phyloP scores from a whole-genome alignment of 1,284 basidiomycete genomes.

The Irpex sp. region DNA sequence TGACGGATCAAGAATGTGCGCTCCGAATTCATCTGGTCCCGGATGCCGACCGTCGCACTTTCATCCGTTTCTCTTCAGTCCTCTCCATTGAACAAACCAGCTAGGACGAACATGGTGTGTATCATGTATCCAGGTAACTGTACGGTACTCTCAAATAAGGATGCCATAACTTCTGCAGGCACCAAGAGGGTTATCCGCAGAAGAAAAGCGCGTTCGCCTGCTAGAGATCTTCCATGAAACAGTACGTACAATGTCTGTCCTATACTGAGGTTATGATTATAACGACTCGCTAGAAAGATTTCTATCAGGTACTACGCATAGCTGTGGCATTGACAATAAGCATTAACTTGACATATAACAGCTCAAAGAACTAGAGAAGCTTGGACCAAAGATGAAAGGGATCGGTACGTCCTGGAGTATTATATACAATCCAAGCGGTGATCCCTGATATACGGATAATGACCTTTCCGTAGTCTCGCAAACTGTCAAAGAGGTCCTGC shows the following conservation, averaged over 20 bases:
- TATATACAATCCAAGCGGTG: background rate
- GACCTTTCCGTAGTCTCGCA: conserved; percentile 59
- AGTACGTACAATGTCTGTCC: conserved; percentile 31
- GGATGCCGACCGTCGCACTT: too few relatives aligned
- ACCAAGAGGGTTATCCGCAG: conserved; percentile 72
- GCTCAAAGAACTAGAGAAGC: conserved; percentile 88
- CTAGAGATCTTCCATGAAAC: conserved; percentile 90
- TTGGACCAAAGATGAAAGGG: conserved; percentile 80
- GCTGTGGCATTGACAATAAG: conserved; percentile 6
- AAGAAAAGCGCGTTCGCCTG: conserved; percentile 78
- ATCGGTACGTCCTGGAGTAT: conserved; percentile 52
- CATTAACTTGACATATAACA: conserved; percentile 24
- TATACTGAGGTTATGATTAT: background rate
- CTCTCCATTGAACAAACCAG: too few relatives aligned
- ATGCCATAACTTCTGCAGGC: conserved; percentile 40
- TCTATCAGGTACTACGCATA: conserved; percentile 58
- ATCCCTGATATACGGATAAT: background rate
- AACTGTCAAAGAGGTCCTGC: conserved; percentile 84
- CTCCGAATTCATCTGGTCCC: too few relatives aligned
- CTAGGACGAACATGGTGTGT: too few relatives aligned
- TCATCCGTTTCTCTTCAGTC: too few relatives aligned
- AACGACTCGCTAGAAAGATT: conserved; percentile 64
- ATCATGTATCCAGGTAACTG: too few relatives aligned
- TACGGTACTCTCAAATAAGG: too few relatives aligned
- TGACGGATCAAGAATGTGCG: too few relatives aligned